Evolutionary conservation across 192 early-diverging fungal species (phyloP).

Genomic region (Funneliformis mosseae): DNA sequence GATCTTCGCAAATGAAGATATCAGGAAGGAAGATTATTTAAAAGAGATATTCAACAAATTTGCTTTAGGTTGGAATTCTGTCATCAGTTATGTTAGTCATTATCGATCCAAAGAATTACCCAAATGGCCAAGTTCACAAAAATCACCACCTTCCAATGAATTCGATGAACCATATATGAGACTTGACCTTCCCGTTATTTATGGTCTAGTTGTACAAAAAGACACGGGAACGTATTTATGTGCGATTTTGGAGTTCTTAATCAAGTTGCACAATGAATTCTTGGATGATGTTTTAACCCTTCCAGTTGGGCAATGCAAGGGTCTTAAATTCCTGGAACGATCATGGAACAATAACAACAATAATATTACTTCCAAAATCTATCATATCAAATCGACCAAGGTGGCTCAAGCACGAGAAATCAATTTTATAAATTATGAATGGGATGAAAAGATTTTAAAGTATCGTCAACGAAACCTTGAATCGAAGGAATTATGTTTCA

Average conservation of each 20-base stretch:
- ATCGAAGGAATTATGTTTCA: neutral
- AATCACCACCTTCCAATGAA: neutral
- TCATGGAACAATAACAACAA: neutral
- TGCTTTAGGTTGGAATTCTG: neutral
- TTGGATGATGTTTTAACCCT: neutral
- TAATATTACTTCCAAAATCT: neutral
- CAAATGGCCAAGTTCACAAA: too few species aligned
- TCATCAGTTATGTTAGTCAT: neutral
- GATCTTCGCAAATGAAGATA: neutral
- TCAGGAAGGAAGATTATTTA: neutral
- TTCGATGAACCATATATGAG: neutral
- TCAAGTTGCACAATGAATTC: neutral
- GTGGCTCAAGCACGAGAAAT: neutral
- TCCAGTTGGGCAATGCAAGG: neutral
- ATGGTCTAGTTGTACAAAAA: neutral
- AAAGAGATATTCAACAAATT: neutral
- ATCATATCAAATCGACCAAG: neutral
- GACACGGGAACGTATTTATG: neutral
- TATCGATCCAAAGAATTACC: neutral
- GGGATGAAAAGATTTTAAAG: neutral
- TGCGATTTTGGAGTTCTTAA: neutral
- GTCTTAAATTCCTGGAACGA: neutral
- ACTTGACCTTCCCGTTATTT: neutral
- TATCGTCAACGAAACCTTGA: neutral
- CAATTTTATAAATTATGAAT: neutral